Conservation (phyloP, 192 early-diverging fungal species). For the Umbelopsis ramanniana region DNA sequence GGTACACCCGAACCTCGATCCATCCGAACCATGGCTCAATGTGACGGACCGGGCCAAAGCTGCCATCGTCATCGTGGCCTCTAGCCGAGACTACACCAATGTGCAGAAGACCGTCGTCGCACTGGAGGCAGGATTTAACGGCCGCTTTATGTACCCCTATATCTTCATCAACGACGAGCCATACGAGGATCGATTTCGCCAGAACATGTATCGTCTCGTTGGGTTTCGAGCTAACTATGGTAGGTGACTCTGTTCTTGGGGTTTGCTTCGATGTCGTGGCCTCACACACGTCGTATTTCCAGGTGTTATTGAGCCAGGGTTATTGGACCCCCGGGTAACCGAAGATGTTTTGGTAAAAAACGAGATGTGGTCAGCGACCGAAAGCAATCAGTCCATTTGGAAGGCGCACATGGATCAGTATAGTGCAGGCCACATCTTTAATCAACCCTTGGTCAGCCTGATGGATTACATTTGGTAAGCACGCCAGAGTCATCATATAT, state of each 20-base stretch:
- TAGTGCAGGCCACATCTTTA: conserved; percentile 78
- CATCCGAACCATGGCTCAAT: conserved; percentile 20
- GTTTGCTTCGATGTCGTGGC: neutral
- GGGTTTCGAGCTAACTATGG: neutral
- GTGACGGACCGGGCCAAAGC: conserved; percentile 12
- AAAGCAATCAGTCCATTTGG: neutral
- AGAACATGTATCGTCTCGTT: conserved; percentile 9
- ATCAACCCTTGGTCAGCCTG: conserved; percentile 66
- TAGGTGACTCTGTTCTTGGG: neutral
- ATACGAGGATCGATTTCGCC: neutral
- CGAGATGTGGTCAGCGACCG: neutral
- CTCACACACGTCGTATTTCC: neutral
- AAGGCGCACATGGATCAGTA: conserved; percentile 69
- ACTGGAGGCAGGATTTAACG: neutral
- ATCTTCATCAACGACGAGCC: neutral
- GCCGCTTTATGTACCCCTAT: conserved; percentile 2
- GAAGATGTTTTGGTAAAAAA: neutral
- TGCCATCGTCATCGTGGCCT: conserved; percentile 12
- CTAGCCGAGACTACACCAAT: neutral
- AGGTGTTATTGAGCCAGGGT: neutral
- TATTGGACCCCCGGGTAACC: neutral
- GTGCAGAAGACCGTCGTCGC: neutral
- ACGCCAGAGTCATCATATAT: no score
- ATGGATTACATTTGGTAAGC: conserved; percentile 83
- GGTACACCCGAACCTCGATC: conserved; percentile 12